Evolutionary conservation across 345 rosid species (phyloP), one percentile per base, ranked within the genome.

Genomic region (Arabis hirsuta): DNA sequence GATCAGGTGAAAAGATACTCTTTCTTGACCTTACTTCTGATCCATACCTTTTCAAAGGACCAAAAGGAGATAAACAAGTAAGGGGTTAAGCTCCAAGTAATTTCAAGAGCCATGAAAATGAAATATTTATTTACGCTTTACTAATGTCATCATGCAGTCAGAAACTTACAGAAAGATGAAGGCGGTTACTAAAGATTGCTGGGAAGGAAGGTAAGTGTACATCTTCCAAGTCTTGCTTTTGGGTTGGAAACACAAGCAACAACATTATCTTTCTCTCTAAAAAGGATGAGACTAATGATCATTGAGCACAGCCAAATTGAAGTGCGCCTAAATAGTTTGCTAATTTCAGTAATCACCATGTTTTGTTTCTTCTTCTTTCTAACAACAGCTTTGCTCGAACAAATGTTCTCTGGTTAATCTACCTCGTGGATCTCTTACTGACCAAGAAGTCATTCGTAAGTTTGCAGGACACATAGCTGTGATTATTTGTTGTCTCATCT

Each of bases 121-220:
- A 1, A 19, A 14, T 34, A 44, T 71, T 22, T 51, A 36, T 66
- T 64, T 29, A 72, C 53, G 56, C 52, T 53, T 61, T 71, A 20
- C 48, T 38, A 67, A 60, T 9, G 47, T 47, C 12, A 27, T 69
- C 34, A 54, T 86, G 77, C 88, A 95, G 97, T 81, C 95, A 1
- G 99, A 95, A 73, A 95, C 99, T 38, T 95, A 91, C 79, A 69
- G 98, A 61, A 91, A 81, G 70, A 91, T 95, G 98, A 87, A 81
- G 80, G 82, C 83, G 26, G 86, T 81, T 56, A 85, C 98, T 2
- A 73, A 83, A 48, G 98, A 90, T 85, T 79, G 44, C 69, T 95
- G 99, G 99, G 91, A 91, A 80, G 96, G 87, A 79, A 88, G 97
- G 96, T 95, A 86, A 54, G 41, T 3, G 2, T 41, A 43, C 34